Evolutionary conservation across 768 basidiomycete genomes (phyloP).

Genomic region (Clavulina sp.): DNA sequence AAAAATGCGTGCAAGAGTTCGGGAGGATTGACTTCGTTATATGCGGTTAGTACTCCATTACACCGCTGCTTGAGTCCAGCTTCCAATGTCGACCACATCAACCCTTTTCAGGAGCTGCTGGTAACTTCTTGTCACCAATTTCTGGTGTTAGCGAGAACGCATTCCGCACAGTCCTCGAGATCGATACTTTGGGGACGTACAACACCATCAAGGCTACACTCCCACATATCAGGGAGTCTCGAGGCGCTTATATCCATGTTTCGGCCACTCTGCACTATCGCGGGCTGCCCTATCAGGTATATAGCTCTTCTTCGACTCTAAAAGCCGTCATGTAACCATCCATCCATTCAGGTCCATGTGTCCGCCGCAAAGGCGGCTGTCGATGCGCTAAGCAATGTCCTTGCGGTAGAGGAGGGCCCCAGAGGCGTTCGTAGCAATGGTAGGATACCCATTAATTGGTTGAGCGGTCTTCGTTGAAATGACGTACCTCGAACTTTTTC

Average conservation of each 20-base stretch:
- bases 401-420: conserved; percentile 90
- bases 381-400: conserved; percentile 68
- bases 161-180: conserved; percentile 84
- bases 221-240: conserved; percentile 44
- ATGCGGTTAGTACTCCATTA: conserved; percentile 39
- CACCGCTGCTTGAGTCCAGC: background rate
- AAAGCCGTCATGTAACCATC: background rate
- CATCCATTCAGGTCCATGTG: conserved; percentile 49
- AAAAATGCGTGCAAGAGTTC: conserved; percentile 53
- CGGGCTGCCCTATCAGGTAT: conserved; percentile 24
- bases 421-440: conserved; percentile 79
- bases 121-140: conserved; percentile 87
- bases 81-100: background rate
- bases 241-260: conserved; percentile 77
- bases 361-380: conserved; percentile 90
- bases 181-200: conserved; percentile 52
- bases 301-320: background rate
- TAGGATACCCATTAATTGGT: too few species aligned
- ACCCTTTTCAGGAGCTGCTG: conserved; percentile 56
- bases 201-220: conserved; percentile 54
- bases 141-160: conserved; percentile 71
- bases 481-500: too few species aligned
- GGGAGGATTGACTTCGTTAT: conserved; percentile 91
- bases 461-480: too few species aligned
- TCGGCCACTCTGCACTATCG: conserved; percentile 76